These are phyloP conservation scores for Potentilla sterilis DNA, from an alignment of 306 rosid species.

Conservation along the genomic window DNA sequence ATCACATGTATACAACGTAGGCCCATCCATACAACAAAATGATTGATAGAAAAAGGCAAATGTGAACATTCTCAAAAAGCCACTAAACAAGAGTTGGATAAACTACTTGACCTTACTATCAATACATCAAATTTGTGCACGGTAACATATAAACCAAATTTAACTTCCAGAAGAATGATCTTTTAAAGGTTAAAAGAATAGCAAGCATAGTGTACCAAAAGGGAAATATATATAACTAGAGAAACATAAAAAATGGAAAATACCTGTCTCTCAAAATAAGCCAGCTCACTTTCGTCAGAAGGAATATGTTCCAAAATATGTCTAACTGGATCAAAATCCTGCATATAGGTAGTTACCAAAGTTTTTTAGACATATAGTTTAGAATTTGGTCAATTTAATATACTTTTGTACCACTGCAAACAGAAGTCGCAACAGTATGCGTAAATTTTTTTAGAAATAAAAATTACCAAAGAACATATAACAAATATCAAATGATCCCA, in stretches of 20 bases:
- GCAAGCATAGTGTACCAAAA: conserved; percentile 7
- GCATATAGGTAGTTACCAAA: conserved; percentile 36
- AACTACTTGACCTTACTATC: conserved; percentile 1
- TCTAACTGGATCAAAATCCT: conserved; percentile 88
- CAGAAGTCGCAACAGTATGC: background rate
- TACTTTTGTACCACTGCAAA: background rate
- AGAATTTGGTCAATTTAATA: conserved; percentile 19
- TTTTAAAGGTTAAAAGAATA: background rate
- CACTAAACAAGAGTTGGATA: background rate
- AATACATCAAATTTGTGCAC: background rate
- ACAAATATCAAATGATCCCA: conserved; percentile 8
- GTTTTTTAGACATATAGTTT: conserved; percentile 18
- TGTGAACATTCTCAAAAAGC: background rate
- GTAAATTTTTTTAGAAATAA: background rate
- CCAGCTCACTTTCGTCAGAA: conserved; percentile 65
- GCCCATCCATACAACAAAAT: background rate
- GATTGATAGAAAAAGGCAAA: conserved; percentile 2
- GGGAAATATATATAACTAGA: conserved; percentile 2
- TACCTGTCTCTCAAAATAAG: conserved; percentile 87
- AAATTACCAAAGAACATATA: conserved; percentile 13
- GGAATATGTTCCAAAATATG: conserved; percentile 77
- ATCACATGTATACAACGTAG: background rate
- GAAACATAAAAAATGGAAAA: conserved; percentile 26
- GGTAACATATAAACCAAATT: background rate
- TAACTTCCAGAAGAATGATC: background rate